Evolutionary conservation across 2,329 filamentous ascomycete genomes (phyloP), one percentile per base, ranked within the genome.

Genomic region (Aspergillus caelatus): DNA sequence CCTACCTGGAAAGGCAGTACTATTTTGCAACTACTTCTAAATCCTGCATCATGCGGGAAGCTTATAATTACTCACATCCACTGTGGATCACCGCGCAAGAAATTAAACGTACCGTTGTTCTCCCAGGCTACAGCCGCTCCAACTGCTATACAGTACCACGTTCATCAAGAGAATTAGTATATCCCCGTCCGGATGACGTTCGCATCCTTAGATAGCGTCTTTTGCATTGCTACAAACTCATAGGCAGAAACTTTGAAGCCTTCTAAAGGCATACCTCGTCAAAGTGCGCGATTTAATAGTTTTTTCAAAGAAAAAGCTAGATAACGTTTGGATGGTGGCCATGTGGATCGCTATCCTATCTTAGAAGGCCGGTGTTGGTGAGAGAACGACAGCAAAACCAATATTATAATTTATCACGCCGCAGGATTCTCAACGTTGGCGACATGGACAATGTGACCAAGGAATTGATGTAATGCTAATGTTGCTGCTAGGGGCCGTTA

Each of bases 171-270:
- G 16, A 16, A 26, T 26, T 36, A 12, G 14, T 5, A 23, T 48
- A 28, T 16, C 34, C 30, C 50, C 52, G 30, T 36, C 30, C 4
- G 2, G 52, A 54, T 41, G 32, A 55, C 52, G 52, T 55, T 55
- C 48, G 30, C 34, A 21, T 39, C 30, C 30, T 39, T 7, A 14
- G 9, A 26, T 55, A n/a, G 30, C 9, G n/a, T 11, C n/a, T 55
- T 55, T 55, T 36, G n/a, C 11, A 11, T 55, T 28, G n/a, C 23
- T 26, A 36, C 34, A 39, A 26, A 23, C 23, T 39, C 30, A 36
- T 10, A 55, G 52, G 52, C 52, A 55, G 52, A 39, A 55, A 55
- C 32, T 36, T 55, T 21, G 14, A 55, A 9, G n/a, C 52, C 52
- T 55, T 39, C 21, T 19, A 32, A 39, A 55, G 26, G 23, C 14